Percentiles rank a stretch among this genome's conserved stretches.
Conservation (phyloP, 164 flowering plant species). For the Liquidambar formosana region DNA sequence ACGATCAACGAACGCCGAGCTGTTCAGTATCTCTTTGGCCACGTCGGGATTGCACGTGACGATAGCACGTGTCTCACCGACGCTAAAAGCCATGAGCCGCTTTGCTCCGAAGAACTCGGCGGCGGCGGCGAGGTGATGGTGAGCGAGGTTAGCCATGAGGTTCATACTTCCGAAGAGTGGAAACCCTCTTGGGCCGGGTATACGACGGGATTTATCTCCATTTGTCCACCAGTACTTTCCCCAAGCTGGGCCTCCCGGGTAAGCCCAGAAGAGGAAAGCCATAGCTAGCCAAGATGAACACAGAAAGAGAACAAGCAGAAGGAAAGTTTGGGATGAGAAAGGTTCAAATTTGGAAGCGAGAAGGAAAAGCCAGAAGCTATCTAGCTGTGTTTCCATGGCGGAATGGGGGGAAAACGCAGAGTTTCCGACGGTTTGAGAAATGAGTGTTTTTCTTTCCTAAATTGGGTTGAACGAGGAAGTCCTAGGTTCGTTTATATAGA, state of each 20-base stretch:
- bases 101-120: slow-evolving; percentile 29
- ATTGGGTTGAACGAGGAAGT: slow-evolving; percentile 7
- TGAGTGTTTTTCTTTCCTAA: slow-evolving; percentile 19
- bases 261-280: slow-evolving; percentile 36
- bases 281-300: slow-evolving; percentile 23
- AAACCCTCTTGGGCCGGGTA: slow-evolving; percentile 56
- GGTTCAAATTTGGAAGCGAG: slow-evolving; percentile 36
- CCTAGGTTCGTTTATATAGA: slow-evolving; percentile 9
- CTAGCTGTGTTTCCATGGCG: slow-evolving; percentile 32
- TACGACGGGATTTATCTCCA: slow-evolving; percentile 3
- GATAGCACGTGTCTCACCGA: slow-evolving; percentile 51
- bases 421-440: too few relatives aligned
- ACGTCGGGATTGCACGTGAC: slow-evolving; percentile 50
- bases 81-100: slow-evolving; percentile 66
- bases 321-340: slow-evolving; percentile 13
- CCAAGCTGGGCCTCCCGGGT: slow-evolving; percentile 73
- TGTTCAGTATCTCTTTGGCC: slow-evolving; percentile 53
- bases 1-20: slow-evolving; percentile 52
- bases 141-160: slow-evolving; percentile 46
- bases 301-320: slow-evolving; percentile 10
- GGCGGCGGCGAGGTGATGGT: slow-evolving; percentile 40
- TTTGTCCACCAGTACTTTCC: slow-evolving; percentile 29
- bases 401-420: background rate
- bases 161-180: slow-evolving; percentile 36
- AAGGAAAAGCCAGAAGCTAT: slow-evolving; percentile 39